Base-by-base conservation (phyloP, 306 rosid genomes). In the Lithocarpus polystachyus region DNA sequence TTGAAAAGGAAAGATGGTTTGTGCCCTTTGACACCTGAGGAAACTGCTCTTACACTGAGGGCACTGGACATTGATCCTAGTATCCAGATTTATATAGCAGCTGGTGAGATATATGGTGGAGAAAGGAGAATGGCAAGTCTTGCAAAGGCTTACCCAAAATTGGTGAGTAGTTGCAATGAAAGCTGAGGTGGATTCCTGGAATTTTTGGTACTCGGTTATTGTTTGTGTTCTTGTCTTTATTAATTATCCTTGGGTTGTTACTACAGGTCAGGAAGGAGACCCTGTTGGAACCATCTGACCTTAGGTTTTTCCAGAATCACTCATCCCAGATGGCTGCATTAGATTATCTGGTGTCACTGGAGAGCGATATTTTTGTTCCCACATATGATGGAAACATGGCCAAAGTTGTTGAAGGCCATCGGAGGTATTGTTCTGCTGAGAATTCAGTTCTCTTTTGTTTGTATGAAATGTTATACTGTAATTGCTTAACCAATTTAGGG, bases 311-410 rank as follows among this genome's bases (percentile, higher is more conserved):
- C 82, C 97, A 93, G 81, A 95, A 95, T 78, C 99, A 95, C 82
- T 95, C 99, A 60, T 95, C 99, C 79, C 99, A 95, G 82, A 95
- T 95, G 99, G 98, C 99, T 15, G 99, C 99, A 40, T 80, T 93
- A 83, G 99, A 95, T 90, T 95, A 95, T 79, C 97, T 95, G 19
- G 99, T 95, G 73, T 92, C 99, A 31, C 80, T 93, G 81, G 97
- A 95, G 88, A 95, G 99, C 67, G 98, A 95, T 86, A 92, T 93
- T 64, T 95, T 95, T 81, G 93, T 95, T 81, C 99, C 99, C 74
- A 95, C 99, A 0, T 95, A 91, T 82, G 99, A 95, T 52, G 99
- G 99, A 84, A 95, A 95, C 86, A 95, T 95, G 99, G 99, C 99
- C 76, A 95, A 93, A 87, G 99, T 95, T 13, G 99, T 95, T 65